Evolutionary conservation across 306 rosid species (phyloP), one percentile per base, ranked within the genome.

Genomic region (Mimosa pudica): DNA sequence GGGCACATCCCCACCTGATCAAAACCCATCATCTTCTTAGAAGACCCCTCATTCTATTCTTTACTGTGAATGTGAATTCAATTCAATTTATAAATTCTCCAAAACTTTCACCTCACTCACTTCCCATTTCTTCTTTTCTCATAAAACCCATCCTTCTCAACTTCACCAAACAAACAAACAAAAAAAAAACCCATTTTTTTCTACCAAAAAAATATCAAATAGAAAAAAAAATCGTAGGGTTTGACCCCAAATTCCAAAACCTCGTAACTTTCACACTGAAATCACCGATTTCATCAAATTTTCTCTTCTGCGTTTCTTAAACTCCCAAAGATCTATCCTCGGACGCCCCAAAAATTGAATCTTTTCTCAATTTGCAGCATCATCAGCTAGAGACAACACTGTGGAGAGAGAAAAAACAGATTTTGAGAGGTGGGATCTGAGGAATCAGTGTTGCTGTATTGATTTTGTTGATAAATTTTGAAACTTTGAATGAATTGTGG

Each of bases 391-490:
- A 85, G 87, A 87, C 54, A 44, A 64, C 66, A 57, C 47, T 63
- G 82, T 61, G 45, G 79, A 60, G 16, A 36, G 42, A 74, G 32
- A 78, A 77, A 76, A 62, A 73, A 60, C 55, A 65, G 70, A 77
- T 87, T 94, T 90, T 83, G 88, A 94, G 90, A 89, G 86, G 90
- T 92, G 92, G 88, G 91, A 94, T 92, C 97, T 80, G 95, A 88
- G 89, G 91, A 91, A 84, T 83, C 30, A 81, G 79, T 78, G 92
- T 80, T 81, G 51, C 71, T 87, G 83, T 85, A 36, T 70, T 71
- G 72, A 80, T 77, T 58, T 79, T 24, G 81, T 78, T 80, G 85
- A 75, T 84, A 86, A 84, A 74, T 79, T 78, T 71, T 58, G 78
- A 57, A 20, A 69, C 77, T 61, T 80, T 49, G 66, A 75, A 46